Evolutionary conservation across 23 red algal species (phyloP), one percentile per base, ranked within the genome.

Genomic region (Cyanidiococcus yangmingshanensis): DNA sequence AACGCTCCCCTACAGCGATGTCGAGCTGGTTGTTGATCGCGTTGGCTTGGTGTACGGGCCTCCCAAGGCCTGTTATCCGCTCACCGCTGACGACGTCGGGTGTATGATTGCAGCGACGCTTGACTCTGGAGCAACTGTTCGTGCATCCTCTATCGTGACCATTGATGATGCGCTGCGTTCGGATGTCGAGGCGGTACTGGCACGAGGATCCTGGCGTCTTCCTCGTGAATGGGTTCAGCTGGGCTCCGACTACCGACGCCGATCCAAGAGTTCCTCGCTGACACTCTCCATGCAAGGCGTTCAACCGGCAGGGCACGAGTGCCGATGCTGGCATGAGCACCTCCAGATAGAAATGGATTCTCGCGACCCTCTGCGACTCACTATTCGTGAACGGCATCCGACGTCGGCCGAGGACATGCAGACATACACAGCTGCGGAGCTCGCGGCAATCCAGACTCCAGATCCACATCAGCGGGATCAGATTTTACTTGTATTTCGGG

Each of bases 81-180:
- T 71, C n/a, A 71, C 63, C 7, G 63, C 63, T 3, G 63, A 71
- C 32, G 63, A 71, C 63, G 63, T 71, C n/a, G 63, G 63, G 16
- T 35, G 32, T 71, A 35, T 71, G 12, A 35, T 71, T 25, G 63
- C 63, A 35, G 63, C 63, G 12, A 12, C 32, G 7, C 27, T 71
- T 3, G n/a, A 25, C 63, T 7, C 21, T 71, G 63, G 63, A 7
- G 32, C 63, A 7, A 25, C 32, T 12, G 21, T 71, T 25, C 63
- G 63, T 35, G 32, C 63, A 7, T 12, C 21, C 3, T 35, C 21
- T 7, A 29, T 71, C 21, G 32, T 71, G 3, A 71, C 63, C 63
- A 71, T 71, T 35, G 12, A 71, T 29, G 63, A 71, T 2, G 63
- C 15, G 32, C 32, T 71, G 63, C 63, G 63, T 30, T 12, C 27